Conservation (phyloP, 2,329 filamentous ascomycete genomes). For the Akanthomyces lecanii region DNA sequence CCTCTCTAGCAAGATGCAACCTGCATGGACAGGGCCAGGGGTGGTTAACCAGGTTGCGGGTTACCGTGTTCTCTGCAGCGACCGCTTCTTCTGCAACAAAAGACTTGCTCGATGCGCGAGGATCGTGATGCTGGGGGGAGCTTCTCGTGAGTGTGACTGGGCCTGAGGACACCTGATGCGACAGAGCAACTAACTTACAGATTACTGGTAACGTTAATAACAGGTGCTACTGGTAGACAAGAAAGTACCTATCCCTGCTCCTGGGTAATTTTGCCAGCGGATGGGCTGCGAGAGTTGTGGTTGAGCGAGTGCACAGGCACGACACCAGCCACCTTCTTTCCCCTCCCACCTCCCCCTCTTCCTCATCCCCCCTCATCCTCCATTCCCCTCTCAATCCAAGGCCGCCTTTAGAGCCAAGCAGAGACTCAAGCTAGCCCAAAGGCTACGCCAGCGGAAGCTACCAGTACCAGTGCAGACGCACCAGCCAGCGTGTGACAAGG, state of each 20-base stretch:
- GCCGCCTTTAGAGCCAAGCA: background rate
- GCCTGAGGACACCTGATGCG: no score
- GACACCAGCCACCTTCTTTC: constrained; percentile 7
- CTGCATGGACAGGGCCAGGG: constrained; percentile 5
- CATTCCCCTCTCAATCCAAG: background rate
- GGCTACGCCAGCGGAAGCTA: background rate
- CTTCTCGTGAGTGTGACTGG: background rate
- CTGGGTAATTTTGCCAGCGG: no score
- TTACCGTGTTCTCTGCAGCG: constrained; percentile 1
- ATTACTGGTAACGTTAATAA: no score
- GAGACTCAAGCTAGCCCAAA: background rate
- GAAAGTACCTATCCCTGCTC: no score
- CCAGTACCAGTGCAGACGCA: background rate
- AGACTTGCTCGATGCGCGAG: background rate
- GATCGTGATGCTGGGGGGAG: constrained; percentile 2
- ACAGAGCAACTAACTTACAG: no score
- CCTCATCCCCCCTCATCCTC: background rate
- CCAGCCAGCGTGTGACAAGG: background rate
- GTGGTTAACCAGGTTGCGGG: background rate
- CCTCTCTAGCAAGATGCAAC: background rate
- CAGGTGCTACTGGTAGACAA: no score
- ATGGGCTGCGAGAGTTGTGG: background rate
- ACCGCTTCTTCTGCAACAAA: background rate
- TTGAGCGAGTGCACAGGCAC: background rate
- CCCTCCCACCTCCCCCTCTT: background rate